Base-by-base conservation (phyloP, 495 filamentous ascomycete genomes). In the Patellaria atrata region DNA sequence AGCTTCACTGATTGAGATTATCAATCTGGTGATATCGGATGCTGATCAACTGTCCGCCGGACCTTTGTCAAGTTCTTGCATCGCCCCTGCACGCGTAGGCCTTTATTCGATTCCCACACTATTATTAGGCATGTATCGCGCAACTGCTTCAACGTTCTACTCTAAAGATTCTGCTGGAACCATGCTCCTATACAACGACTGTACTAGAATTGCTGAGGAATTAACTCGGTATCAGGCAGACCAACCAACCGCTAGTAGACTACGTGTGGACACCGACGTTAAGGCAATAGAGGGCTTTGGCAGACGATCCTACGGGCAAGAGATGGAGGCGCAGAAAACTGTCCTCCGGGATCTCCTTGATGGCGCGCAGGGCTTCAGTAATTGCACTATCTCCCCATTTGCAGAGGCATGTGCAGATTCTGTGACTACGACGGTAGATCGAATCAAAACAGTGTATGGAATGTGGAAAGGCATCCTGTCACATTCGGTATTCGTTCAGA, bases 121-220 rank as follows among this genome's bases (percentile, higher is more conserved):
- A 20, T 67, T 86, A 13, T 60, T 99, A 15, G 82, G 86, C 17
- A 81, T 92, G 71, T 96, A 86, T 58, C 78, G 91, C 30, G 85
- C 89, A 9, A 74, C 82, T 2, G 79, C 84, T 3, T 73, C 83
- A 3, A 71, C 75, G 7, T 82, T 81, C 51, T 99, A 99, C 56
- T 45, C 66, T 27, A 63, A 64, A 14, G 63, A 75, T 23, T 55
- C 59, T 13, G 70, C 75, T 17, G 83, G 83, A 3, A 82, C 79
- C 47, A 89, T 94, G 81, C 83, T 78, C 43, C 65, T 94, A 27
- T 99, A 96, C 55, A 96, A 99, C 47, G 89, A 99, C 52, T 73
- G 79, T 30, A 61, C 70, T 17, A 86, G 82, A 46, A 67, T 97
- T 2, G 68, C 82, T 0, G 74, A 80, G 35, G 62, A 67, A 21